These are phyloP conservation scores for Halophytophthora polymorphica DNA, from an alignment of 352 stramenopile species.

Conservation along the genomic window DNA sequence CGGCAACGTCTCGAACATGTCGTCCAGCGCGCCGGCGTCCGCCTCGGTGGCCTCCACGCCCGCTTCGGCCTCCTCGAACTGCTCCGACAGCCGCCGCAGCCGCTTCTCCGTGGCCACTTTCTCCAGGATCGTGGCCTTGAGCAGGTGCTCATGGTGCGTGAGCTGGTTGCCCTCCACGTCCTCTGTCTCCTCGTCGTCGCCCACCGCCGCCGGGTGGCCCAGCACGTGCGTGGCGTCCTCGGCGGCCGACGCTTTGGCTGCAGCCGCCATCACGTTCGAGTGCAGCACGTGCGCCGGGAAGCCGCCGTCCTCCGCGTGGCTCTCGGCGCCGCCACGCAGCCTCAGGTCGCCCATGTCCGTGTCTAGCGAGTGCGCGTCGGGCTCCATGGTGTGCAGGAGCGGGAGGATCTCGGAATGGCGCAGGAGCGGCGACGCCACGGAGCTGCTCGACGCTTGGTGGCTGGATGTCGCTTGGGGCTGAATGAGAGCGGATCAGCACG, in stretches of 20 bases:
- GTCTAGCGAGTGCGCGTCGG: too few relatives aligned
- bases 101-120: constrained; percentile 74
- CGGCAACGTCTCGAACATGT: constrained; percentile 77
- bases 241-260: constrained; percentile 11
- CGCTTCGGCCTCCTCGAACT: constrained; percentile 20
- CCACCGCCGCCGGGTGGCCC: constrained; percentile 2
- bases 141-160: constrained; percentile 53
- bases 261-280: constrained; percentile 22
- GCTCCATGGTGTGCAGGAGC: too few relatives aligned
- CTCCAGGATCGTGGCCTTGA: constrained; percentile 76
- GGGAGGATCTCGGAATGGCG: too few relatives aligned
- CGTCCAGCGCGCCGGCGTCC: constrained; percentile 21
- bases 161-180: constrained; percentile 11
- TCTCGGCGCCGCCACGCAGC: not conserved
- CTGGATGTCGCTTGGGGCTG: too few relatives aligned
- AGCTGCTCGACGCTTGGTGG: too few relatives aligned
- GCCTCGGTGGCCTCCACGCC: constrained; percentile 23
- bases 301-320: not conserved
- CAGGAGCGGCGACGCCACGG: too few relatives aligned
- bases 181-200: constrained; percentile 32
- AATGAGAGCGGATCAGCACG: too few relatives aligned
- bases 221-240: constrained; percentile 1
- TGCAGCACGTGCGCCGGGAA: constrained; percentile 25
- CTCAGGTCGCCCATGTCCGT: not conserved
- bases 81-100: constrained; percentile 52